These are phyloP conservation scores for Phytophthora foliorum DNA, from an alignment of 352 stramenopile species.

Conservation along the genomic window DNA sequence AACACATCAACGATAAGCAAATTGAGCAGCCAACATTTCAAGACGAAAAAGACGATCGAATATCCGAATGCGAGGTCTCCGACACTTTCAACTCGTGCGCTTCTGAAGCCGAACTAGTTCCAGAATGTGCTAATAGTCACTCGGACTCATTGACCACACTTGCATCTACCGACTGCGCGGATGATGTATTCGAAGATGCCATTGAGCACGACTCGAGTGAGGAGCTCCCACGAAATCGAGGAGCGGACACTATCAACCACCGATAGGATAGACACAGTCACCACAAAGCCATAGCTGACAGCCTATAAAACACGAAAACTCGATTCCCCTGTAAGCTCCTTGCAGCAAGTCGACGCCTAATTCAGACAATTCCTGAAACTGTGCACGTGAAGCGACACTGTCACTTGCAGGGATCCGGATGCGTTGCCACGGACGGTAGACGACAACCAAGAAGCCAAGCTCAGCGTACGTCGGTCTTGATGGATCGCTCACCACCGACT, in stretches of 20 bases:
- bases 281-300: neutral
- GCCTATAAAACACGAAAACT: neutral
- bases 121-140: neutral
- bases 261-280: neutral
- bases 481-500: conserved; percentile 20
- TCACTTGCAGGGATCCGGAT: conserved; percentile 13
- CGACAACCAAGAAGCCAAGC: neutral
- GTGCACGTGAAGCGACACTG: conserved; percentile 22
- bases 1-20: neutral
- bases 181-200: conserved; percentile 37
- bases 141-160: neutral
- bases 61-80: conserved; percentile 27
- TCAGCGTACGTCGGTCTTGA: neutral
- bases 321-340: too few relatives aligned
- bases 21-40: neutral
- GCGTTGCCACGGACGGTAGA: conserved; percentile 17
- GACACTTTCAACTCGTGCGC: conserved; percentile 39
- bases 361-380: conserved; percentile 27
- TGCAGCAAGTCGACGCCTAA: conserved; percentile 6
- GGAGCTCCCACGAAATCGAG: neutral
- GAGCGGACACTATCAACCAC: neutral
- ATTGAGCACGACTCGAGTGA: conserved; percentile 8
- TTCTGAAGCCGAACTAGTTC: conserved; percentile 19
- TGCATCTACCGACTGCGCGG: conserved; percentile 11
- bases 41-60: conserved; percentile 13